Evolutionary conservation across 495 filamentous ascomycete species (phyloP).

Genomic region (Talaromyces ruber): DNA sequence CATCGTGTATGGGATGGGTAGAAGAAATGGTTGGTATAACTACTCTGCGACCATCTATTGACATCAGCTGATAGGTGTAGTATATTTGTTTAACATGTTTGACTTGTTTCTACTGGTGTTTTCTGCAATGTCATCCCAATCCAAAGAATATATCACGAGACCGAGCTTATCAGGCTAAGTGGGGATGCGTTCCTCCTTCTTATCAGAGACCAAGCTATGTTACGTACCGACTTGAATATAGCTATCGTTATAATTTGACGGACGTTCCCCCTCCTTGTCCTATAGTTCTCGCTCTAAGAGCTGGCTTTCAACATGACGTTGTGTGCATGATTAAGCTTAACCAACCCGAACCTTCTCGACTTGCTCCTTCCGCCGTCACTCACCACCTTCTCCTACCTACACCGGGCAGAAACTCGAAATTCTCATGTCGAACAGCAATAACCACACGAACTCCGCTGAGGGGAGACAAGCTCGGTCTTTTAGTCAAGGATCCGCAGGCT

Average conservation of each 20-base stretch:
- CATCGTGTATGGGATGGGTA: too few species aligned
- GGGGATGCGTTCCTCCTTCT: background rate
- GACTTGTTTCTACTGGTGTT: too few species aligned
- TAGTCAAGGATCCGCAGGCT: slow-evolving; percentile 24
- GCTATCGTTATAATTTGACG: background rate
- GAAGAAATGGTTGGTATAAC: too few species aligned
- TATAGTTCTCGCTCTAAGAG: background rate
- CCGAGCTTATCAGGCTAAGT: background rate
- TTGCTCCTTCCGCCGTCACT: background rate
- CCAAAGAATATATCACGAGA: background rate
- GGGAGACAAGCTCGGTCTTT: slow-evolving; percentile 20
- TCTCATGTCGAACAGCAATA: background rate
- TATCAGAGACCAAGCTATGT: background rate
- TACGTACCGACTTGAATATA: background rate
- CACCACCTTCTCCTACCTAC: background rate
- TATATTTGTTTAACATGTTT: too few species aligned
- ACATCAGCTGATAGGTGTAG: too few species aligned
- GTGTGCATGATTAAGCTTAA: background rate
- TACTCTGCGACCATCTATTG: too few species aligned
- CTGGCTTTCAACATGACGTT: background rate
- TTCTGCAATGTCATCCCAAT: too few species aligned
- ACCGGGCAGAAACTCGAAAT: background rate
- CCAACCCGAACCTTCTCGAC: background rate
- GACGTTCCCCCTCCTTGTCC: background rate
- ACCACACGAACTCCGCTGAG: background rate